Evolutionary conservation across 2,329 filamentous ascomycete species (phyloP), one percentile per base, ranked within the genome.

Genomic region (Bipolaris cookei): DNA sequence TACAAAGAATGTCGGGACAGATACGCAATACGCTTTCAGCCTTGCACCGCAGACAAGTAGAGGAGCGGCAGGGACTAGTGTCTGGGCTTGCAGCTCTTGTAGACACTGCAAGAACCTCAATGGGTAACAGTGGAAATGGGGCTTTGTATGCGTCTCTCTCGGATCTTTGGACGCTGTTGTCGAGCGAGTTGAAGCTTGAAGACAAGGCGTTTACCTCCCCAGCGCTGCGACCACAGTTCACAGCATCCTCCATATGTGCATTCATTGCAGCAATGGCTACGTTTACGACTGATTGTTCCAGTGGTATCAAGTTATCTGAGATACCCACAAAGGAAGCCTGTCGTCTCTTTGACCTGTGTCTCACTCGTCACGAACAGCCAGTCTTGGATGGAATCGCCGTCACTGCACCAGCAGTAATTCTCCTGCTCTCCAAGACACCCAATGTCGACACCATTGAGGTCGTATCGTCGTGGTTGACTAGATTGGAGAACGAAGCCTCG

Each of bases 11-110:
- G 69, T 76, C 56, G 54, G 78, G 65, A 68, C 60, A 65, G 16
- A 65, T 89, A 0, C 70, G 80, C 16, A 65, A 64, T 2, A 77
- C 79, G 4, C 70, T 90, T 11, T 68, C 74, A 35, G 65, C 66
- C 0, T 78, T 90, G 4, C 78, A 82, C 57, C 63, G 74, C 1
- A 81, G 88, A 30, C 86, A 91, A 66, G 83, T 88, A 2, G 88
- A 91, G 67, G 87, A 90, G 67, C 81, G 86, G 1, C 90, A 92
- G 67, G 90, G 90, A 0, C 75, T 91, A 4, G 68, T 90, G 0
- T 84, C 88, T 1, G 81, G 84, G 4, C 76, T 89, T 30, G 62
- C 74, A 28, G 67, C 61, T 30, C 59, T 72, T 25, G 49, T 65
- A n/a, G 56, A 59, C 30, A 55, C 64, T 25, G 49, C 46, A 7